phyloP scores from a whole-genome alignment of 2,329 filamentous ascomycete genomes.

The Phoma herbarum region DNA sequence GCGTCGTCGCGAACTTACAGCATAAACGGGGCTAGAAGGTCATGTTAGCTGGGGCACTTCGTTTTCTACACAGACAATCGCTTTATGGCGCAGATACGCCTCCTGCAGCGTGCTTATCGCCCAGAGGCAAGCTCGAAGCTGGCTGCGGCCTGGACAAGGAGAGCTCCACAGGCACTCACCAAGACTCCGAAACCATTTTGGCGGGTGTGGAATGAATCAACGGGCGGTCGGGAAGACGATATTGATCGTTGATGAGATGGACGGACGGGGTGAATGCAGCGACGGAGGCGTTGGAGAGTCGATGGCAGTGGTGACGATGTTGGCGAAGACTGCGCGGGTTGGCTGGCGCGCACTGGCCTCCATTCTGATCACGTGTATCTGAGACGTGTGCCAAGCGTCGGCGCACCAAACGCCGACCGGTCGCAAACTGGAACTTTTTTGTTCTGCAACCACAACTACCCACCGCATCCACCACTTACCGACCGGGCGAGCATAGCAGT shows the following conservation, averaged over 20 bases:
- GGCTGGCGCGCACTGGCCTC: slow-evolving; percentile 3
- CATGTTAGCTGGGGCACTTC: slow-evolving; percentile 41
- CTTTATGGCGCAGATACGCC: slow-evolving; percentile 26
- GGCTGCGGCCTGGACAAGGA: slow-evolving; percentile 35
- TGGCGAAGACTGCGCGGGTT: slow-evolving; percentile 35
- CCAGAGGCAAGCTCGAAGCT: slow-evolving; percentile 50
- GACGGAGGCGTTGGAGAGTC: slow-evolving; percentile 40
- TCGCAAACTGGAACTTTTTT: slow-evolving; percentile 14
- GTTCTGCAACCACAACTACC: slow-evolving; percentile 19
- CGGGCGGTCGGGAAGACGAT: slow-evolving; percentile 29
- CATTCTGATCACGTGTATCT: slow-evolving; percentile 23
- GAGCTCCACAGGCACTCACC: slow-evolving; percentile 67
- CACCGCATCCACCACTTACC: slow-evolving; percentile 18
- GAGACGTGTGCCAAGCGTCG: slow-evolving; percentile 20
- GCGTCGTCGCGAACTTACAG: slow-evolving; percentile 74
- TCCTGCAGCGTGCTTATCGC: slow-evolving; percentile 48
- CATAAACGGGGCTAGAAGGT: slow-evolving; percentile 85
- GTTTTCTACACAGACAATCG: slow-evolving; percentile 4
- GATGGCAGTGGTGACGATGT: slow-evolving; percentile 48
- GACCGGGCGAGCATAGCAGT: slow-evolving; percentile 48
- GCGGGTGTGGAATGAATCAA: slow-evolving; percentile 37
- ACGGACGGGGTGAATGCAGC: slow-evolving; percentile 38
- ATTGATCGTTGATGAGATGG: slow-evolving; percentile 44
- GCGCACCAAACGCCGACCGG: neutral
- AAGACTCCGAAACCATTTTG: slow-evolving; percentile 82